Conservation (phyloP, 768 basidiomycete species). For the Tylopilus rubrobrunneus region DNA sequence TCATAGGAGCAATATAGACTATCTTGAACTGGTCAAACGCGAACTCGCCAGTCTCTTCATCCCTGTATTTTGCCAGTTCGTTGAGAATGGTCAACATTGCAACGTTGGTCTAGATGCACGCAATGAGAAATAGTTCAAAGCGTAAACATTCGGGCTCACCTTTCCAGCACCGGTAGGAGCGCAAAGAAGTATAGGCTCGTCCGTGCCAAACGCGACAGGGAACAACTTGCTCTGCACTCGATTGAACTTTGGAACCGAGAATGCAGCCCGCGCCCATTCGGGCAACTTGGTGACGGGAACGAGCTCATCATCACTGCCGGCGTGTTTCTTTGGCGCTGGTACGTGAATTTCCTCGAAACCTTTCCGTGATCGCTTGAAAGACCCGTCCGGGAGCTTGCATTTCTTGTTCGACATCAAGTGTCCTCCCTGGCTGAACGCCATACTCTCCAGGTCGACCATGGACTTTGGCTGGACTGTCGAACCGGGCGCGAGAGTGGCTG, state of each 20-base stretch:
- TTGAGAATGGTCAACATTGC: slow-evolving; percentile 94
- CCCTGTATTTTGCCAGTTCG: slow-evolving; percentile 84
- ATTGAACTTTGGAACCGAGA: slow-evolving; percentile 79
- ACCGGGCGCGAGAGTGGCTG: slow-evolving; percentile 83
- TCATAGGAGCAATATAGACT: slow-evolving; percentile 98
- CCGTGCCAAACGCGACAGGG: slow-evolving; percentile 90
- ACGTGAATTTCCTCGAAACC: slow-evolving; percentile 99
- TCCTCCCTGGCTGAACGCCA: slow-evolving; percentile 96
- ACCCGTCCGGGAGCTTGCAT: slow-evolving; percentile 94
- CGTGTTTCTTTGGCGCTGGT: slow-evolving; percentile 82
- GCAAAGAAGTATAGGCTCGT: slow-evolving; percentile 93
- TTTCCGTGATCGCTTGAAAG: slow-evolving; percentile 94
- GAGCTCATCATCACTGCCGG: slow-evolving; percentile 56
- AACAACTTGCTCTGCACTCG: slow-evolving; percentile 90
- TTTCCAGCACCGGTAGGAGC: slow-evolving; percentile 99
- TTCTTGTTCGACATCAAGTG: slow-evolving; percentile 99
- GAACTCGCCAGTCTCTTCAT: slow-evolving; percentile 73
- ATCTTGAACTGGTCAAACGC: slow-evolving; percentile 93
- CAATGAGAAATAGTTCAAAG: slow-evolving; percentile 5
- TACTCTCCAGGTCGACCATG: slow-evolving; percentile 83
- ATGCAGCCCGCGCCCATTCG: slow-evolving; percentile 83
- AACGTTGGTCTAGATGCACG: slow-evolving; percentile 77
- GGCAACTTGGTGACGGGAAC: slow-evolving; percentile 75
- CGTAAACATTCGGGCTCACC: slow-evolving; percentile 43
- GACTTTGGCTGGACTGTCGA: slow-evolving; percentile 82